These are phyloP conservation scores for Nemania serpens DNA, from an alignment of 2,329 filamentous ascomycete species.

Conservation along the genomic window DNA sequence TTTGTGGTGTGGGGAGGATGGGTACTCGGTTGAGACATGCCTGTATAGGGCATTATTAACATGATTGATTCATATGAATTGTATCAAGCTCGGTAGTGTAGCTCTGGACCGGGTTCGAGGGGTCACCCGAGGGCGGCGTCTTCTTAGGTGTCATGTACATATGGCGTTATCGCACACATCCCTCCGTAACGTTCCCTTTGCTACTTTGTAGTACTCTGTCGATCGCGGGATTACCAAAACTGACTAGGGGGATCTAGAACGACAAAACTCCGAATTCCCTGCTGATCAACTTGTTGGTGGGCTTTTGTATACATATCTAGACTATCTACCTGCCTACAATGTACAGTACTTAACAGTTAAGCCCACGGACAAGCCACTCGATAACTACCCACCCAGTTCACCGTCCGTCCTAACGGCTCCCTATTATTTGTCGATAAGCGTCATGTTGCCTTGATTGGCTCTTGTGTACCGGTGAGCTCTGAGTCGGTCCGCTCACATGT, in stretches of 20 bases:
- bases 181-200: constrained; percentile 26
- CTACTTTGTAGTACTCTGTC: not conserved
- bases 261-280: constrained; percentile 1
- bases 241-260: constrained; percentile 15
- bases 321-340: not conserved
- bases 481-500: constrained; percentile 23
- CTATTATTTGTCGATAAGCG: constrained; percentile 7
- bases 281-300: not conserved
- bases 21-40: not conserved
- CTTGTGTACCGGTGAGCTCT: constrained; percentile 16
- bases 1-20: not conserved
- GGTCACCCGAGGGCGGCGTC: not conserved
- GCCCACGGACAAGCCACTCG: constrained; percentile 4
- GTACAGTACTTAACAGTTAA: not conserved
- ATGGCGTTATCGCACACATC: constrained; percentile 20
- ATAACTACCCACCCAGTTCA: constrained; percentile 4
- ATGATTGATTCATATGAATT: constrained; percentile 10
- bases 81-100: constrained; percentile 15
- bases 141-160: not conserved
- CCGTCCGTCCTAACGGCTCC: constrained; percentile 14
- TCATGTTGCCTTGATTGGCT: constrained; percentile 23
- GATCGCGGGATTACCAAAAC: constrained; percentile 15
- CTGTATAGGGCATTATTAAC: constrained; percentile 2
- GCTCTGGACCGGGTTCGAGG: not conserved
- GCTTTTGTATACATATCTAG: not conserved